Conservation (phyloP, 768 basidiomycete species). For the Mycena filopes region DNA sequence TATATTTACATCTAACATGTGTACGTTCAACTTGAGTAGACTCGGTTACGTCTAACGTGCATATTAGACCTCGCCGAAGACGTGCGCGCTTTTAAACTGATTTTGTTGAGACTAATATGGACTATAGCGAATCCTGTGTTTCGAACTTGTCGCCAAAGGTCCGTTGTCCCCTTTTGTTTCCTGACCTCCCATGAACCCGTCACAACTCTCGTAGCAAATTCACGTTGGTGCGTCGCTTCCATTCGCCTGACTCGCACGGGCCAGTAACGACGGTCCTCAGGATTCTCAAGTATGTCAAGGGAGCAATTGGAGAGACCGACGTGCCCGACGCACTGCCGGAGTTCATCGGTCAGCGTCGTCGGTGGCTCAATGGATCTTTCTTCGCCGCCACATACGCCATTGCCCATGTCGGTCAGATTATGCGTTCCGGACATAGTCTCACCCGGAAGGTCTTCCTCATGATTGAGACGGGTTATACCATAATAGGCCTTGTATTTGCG, state of each 20-base stretch:
- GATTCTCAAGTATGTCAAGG: conserved; percentile 97
- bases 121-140: conserved; percentile 81
- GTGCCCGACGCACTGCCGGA: conserved; percentile 94
- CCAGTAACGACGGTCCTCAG: conserved; percentile 52
- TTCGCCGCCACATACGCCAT: conserved; percentile 96
- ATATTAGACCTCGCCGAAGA: conserved; percentile 86
- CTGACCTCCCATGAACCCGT: no score
- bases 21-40: conserved; percentile 52
- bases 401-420: conserved; percentile 84
- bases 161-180: no score
- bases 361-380: conserved; percentile 94
- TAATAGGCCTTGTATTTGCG: conserved; percentile 86
- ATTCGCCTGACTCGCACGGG: conserved; percentile 22
- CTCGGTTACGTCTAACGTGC: conserved; percentile 22
- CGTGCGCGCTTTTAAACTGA: conserved; percentile 52
- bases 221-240: conserved; percentile 68
- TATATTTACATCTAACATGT: conserved; percentile 98
- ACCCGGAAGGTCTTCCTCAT: conserved; percentile 79
- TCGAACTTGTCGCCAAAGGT: conserved; percentile 74
- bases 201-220: conserved; percentile 53
- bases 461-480: conserved; percentile 87
- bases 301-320: conserved; percentile 92
- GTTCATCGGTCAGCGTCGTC: conserved; percentile 91
- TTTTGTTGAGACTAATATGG: conserved; percentile 25
- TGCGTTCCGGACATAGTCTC: conserved; percentile 84